Conservation (phyloP, 805 yeast species). For the Hanseniaspora opuntiae region DNA sequence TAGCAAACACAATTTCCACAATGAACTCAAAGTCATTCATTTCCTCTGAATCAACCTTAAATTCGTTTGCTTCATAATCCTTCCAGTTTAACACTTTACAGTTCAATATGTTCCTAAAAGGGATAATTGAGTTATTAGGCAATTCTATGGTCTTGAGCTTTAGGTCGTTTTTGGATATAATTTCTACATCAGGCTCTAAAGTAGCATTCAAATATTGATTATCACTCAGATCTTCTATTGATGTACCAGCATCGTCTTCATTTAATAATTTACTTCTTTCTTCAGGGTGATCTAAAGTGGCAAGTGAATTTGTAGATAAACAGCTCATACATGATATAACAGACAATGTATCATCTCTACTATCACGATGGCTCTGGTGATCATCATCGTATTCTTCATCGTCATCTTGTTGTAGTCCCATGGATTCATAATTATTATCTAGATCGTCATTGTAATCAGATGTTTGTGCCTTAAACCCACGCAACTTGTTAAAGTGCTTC, state of each 20-base stretch:
- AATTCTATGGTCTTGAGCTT: conserved; percentile 20
- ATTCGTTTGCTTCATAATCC: neutral
- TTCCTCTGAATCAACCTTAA: neutral
- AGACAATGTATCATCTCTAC: conserved; percentile 22
- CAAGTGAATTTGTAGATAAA: conserved; percentile 16
- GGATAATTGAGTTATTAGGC: conserved; percentile 24
- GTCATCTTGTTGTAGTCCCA: neutral
- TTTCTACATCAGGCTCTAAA: conserved; percentile 9
- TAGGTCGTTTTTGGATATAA: neutral
- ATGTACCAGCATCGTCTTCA: neutral
- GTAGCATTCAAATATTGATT: conserved; percentile 8
- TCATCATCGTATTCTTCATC: conserved; percentile 8
- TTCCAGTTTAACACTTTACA: conserved; percentile 14
- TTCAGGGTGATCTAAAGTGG: conserved; percentile 10
- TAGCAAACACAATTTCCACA: conserved; percentile 28
- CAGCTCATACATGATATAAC: conserved; percentile 27
- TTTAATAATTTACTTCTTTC: neutral
- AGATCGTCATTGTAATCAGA: neutral
- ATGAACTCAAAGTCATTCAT: conserved; percentile 3
- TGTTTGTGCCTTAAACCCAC: neutral
- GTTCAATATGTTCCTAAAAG: conserved; percentile 23
- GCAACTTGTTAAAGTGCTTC: conserved; percentile 5
- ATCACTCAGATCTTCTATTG: neutral
- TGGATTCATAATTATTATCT: neutral
- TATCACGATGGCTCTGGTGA: neutral